Percentiles rank a stretch among this genome's conserved stretches.
phyloP scores from a whole-genome alignment of 2,329 filamentous ascomycete genomes.

The Cladosporium sp. region DNA sequence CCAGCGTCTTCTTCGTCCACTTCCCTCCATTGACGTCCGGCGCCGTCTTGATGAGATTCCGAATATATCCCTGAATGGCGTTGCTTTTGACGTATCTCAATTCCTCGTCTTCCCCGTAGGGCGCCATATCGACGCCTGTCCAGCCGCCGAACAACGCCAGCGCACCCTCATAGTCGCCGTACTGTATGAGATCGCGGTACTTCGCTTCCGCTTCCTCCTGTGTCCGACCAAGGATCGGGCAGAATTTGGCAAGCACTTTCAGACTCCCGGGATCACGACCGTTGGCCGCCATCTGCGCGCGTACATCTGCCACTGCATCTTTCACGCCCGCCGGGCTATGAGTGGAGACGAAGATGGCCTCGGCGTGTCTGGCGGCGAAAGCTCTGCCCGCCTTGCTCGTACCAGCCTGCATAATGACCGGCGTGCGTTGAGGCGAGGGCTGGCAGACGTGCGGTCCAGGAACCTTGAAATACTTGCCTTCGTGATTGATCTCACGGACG shows the following conservation, averaged over 20 bases:
- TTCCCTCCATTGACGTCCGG: conserved; percentile 50
- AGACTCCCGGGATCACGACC: conserved; percentile 56
- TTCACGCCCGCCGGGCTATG: conserved; percentile 57
- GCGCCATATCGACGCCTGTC: conserved; percentile 60
- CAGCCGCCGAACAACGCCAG: conserved; percentile 67
- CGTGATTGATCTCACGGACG: conserved; percentile 60
- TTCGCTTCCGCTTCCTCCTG: conserved; percentile 62
- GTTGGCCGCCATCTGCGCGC: conserved; percentile 47
- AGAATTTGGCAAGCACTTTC: conserved; percentile 62
- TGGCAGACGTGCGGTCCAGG: conserved; percentile 61
- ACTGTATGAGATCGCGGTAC: conserved; percentile 53
- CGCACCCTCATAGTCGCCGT: conserved; percentile 60
- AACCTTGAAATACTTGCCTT: conserved; percentile 57
- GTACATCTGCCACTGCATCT: conserved; percentile 57
- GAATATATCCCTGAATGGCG: conserved; percentile 51
- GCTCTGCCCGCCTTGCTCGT: conserved; percentile 59
- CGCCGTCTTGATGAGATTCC: conserved; percentile 50
- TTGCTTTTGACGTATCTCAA: conserved; percentile 56
- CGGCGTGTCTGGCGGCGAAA: conserved; percentile 64
- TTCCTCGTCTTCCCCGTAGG: conserved; percentile 59
- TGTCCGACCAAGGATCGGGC: conserved; percentile 58
- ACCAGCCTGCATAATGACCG: conserved; percentile 64
- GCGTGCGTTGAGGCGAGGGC: conserved; percentile 61
- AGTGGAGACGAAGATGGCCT: conserved; percentile 63
- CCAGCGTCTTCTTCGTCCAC: conserved; percentile 67